A percentile compares a stretch with the other conserved stretches of the same genome.
phyloP scores from a whole-genome alignment of 2,329 filamentous ascomycete genomes.

The Fusarium denticulatum region DNA sequence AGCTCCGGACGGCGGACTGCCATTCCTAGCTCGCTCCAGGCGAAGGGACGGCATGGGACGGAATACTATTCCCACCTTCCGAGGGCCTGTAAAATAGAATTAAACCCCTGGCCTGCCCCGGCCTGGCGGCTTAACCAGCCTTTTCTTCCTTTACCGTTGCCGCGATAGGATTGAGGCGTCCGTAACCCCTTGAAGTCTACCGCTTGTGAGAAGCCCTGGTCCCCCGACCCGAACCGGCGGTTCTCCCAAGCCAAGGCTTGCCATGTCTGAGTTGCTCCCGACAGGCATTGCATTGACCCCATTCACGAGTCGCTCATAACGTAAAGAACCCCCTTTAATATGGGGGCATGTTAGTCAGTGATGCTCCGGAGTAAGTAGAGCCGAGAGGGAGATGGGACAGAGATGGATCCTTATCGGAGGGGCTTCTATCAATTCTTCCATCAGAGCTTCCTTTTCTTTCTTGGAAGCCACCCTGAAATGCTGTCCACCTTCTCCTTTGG shows the following conservation, averaged over 20 bases:
- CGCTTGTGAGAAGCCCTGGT: not conserved
- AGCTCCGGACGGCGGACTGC: conserved; percentile 9
- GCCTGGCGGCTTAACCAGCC: not conserved
- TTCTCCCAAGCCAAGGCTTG: conserved; percentile 23
- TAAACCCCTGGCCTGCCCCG: conserved; percentile 1
- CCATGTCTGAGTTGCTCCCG: conserved; percentile 9
- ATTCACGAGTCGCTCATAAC: conserved; percentile 20
- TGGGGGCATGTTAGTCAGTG: not conserved
- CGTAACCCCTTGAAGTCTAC: conserved; percentile 1
- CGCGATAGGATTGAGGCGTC: conserved; percentile 19
- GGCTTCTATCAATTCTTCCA: conserved; percentile 21
- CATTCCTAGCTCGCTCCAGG: conserved; percentile 17
- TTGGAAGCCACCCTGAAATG: conserved; percentile 14
- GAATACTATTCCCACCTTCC: conserved; percentile 26
- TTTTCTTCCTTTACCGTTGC: not conserved
- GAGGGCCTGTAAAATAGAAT: conserved; percentile 1
- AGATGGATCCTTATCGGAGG: conserved; percentile 11
- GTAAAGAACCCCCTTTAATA: conserved; percentile 23
- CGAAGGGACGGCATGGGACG: conserved; percentile 16
- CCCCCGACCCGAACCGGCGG: conserved; percentile 38
- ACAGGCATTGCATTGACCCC: conserved; percentile 7
- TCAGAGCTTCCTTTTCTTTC: conserved; percentile 31
- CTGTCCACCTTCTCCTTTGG: conserved; percentile 32
- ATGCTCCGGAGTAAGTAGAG: not conserved
- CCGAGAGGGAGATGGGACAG: conserved; percentile 9